A percentile compares a stretch with the other conserved stretches of the same genome.
These are phyloP conservation scores for Taiozyma sp. DNA, from an alignment of 1,139 yeast genomes.

Conservation along the genomic window DNA sequence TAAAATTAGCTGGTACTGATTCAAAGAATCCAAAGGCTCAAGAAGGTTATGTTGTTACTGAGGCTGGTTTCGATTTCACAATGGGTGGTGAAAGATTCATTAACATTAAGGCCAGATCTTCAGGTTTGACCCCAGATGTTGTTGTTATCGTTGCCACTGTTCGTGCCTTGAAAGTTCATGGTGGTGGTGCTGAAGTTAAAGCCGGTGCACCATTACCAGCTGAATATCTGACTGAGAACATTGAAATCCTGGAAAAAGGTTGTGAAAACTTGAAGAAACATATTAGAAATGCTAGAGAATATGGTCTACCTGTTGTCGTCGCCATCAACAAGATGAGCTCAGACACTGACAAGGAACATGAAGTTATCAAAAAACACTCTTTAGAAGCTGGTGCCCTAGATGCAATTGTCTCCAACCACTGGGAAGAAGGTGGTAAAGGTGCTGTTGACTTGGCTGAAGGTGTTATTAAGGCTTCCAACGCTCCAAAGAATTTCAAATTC, in stretches of 20 bases:
- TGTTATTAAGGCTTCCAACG: constrained; percentile 69
- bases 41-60: constrained; percentile 92
- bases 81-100: constrained; percentile 99
- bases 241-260: constrained; percentile 78
- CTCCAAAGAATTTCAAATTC: constrained; percentile 55
- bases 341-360: constrained; percentile 82
- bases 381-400: constrained; percentile 92
- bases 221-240: constrained; percentile 82
- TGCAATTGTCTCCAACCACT: constrained; percentile 93
- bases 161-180: constrained; percentile 95
- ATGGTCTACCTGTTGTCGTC: constrained; percentile 92
- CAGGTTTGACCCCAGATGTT: constrained; percentile 87
- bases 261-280: constrained; percentile 91
- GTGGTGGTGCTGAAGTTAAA: constrained; percentile 97
- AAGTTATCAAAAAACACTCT: constrained; percentile 78
- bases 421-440: constrained; percentile 98
- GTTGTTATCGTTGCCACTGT: constrained; percentile 97
- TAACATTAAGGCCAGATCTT: constrained; percentile 92
- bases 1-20: constrained; percentile 82
- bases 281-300: constrained; percentile 78
- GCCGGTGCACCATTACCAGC: constrained; percentile 91
- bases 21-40: constrained; percentile 45
- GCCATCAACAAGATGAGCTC: constrained; percentile 92
- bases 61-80: constrained; percentile 98
- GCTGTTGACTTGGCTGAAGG: constrained; percentile 87